A percentile compares a stretch with the other conserved stretches of the same genome.
Conservation (phyloP, 108 stramenopile genomes). For the Pseudonitzschia multistriata region DNA sequence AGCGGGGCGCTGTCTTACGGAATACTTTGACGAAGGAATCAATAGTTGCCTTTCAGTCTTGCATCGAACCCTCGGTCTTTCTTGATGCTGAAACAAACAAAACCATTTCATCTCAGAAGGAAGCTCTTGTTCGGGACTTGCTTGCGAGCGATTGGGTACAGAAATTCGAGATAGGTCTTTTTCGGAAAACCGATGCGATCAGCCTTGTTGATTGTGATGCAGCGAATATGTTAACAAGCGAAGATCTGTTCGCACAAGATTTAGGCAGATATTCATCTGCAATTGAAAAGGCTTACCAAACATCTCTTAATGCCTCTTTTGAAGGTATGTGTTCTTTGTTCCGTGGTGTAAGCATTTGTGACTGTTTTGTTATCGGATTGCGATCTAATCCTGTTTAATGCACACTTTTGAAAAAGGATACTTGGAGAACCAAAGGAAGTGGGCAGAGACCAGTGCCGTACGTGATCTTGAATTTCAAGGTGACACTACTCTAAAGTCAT, state of each 20-base stretch:
- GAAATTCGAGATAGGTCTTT: conserved; percentile 23
- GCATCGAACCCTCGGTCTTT: conserved; percentile 36
- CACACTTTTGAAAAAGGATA: conserved; percentile 27
- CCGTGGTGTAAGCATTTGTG: not conserved
- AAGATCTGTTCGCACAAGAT: conserved; percentile 43
- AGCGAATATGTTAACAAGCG: conserved; percentile 17
- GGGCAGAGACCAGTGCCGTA: conserved; percentile 86
- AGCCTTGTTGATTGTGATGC: conserved; percentile 18
- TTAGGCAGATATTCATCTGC: conserved; percentile 43
- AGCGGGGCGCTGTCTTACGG: conserved; percentile 55
- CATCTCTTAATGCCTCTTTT: conserved; percentile 61
- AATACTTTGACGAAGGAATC: conserved; percentile 55
- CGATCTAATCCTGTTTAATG: not conserved
- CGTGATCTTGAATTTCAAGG: conserved; percentile 75
- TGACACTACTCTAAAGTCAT: conserved; percentile 49
- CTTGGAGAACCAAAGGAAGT: conserved; percentile 66
- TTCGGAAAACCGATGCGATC: conserved; percentile 26
- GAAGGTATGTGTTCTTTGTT: conserved; percentile 17
- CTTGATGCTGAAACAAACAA: conserved; percentile 8
- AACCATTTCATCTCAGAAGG: conserved; percentile 38
- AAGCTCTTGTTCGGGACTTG: conserved; percentile 47
- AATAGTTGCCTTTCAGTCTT: conserved; percentile 45
- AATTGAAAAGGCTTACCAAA: conserved; percentile 59
- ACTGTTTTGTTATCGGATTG: not conserved
- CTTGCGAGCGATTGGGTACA: conserved; percentile 57